Conservation (phyloP, 768 basidiomycete genomes). For the Mycena metata region DNA sequence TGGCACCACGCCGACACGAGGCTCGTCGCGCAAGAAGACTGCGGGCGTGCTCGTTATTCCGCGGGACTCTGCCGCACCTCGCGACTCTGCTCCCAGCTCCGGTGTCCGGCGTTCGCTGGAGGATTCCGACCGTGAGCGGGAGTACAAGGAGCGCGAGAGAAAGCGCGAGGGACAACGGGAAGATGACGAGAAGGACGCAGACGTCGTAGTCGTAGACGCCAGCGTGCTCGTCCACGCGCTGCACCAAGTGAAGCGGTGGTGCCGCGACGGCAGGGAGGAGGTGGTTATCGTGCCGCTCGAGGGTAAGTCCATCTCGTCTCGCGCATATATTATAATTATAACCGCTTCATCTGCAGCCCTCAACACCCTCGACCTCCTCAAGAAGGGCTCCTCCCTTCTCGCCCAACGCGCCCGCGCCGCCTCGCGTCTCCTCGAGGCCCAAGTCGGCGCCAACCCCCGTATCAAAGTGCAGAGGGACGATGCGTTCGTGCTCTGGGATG, state of each 20-base stretch:
- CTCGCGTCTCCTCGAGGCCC: slow-evolving; percentile 89
- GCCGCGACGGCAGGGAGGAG: slow-evolving; percentile 81
- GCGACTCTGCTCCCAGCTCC: slow-evolving; percentile 11
- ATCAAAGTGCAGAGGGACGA: slow-evolving; percentile 87
- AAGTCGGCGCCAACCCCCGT: slow-evolving; percentile 86
- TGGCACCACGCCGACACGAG: slow-evolving; percentile 17
- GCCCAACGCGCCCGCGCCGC: slow-evolving; percentile 89
- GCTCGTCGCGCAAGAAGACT: slow-evolving; percentile 39
- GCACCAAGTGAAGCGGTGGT: slow-evolving; percentile 86
- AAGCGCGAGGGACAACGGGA: no score
- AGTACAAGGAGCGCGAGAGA: no score
- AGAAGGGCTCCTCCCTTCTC: slow-evolving; percentile 86
- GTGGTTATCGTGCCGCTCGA: slow-evolving; percentile 89
- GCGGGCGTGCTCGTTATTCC: slow-evolving; percentile 31
- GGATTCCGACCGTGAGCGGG: slow-evolving; percentile 3
- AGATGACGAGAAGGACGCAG: slow-evolving; percentile 69
- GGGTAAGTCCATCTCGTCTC: slow-evolving; percentile 65
- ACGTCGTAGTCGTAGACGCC: slow-evolving; percentile 83
- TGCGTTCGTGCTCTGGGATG: slow-evolving; percentile 87
- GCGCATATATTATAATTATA: no score
- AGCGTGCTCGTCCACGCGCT: slow-evolving; percentile 86
- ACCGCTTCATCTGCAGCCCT: slow-evolving; percentile 66
- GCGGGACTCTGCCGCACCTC: slow-evolving; percentile 22
- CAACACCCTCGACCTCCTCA: slow-evolving; percentile 92
- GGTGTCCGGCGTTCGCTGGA: slow-evolving; percentile 36